phyloP scores from a whole-genome alignment of 306 rosid genomes.

The Lagenaria siceraria region DNA sequence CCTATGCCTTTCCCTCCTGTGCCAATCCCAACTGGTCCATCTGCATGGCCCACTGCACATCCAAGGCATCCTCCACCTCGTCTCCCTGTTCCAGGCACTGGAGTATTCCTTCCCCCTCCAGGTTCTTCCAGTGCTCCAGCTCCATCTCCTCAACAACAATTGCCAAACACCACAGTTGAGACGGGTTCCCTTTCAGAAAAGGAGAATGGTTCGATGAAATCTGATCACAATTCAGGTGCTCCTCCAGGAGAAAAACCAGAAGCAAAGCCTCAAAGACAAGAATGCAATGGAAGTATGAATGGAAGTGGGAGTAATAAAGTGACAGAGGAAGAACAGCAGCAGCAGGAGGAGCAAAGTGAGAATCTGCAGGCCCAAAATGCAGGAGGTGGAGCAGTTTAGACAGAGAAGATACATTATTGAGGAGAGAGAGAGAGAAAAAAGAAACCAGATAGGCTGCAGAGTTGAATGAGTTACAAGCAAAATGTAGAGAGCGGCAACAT shows the following conservation, averaged over 20 bases:
- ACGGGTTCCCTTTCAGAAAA: slow-evolving; percentile 30
- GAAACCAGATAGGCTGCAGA: slow-evolving; percentile 27
- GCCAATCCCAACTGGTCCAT: slow-evolving; percentile 46
- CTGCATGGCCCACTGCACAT: slow-evolving; percentile 67
- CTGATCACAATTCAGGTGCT: slow-evolving; percentile 17
- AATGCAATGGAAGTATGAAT: slow-evolving; percentile 47
- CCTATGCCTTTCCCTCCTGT: slow-evolving; percentile 66
- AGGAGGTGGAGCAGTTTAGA: slow-evolving; percentile 25
- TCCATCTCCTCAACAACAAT: slow-evolving; percentile 27
- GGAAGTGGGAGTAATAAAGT: slow-evolving; percentile 26
- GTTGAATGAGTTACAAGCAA: slow-evolving; percentile 37
- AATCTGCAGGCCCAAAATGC: slow-evolving; percentile 18
- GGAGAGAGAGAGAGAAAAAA: slow-evolving; percentile 7
- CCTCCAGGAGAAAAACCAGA: slow-evolving; percentile 34
- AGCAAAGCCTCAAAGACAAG: slow-evolving; percentile 31
- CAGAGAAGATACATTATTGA: neutral
- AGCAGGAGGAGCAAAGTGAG: slow-evolving; percentile 10
- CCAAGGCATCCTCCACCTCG: slow-evolving; percentile 72
- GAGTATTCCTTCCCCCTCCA: slow-evolving; percentile 94
- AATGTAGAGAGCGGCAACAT: slow-evolving; percentile 77
- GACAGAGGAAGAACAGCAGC: slow-evolving; percentile 25
- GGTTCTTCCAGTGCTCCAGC: slow-evolving; percentile 54
- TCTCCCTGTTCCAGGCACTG: slow-evolving; percentile 67
- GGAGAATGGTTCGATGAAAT: slow-evolving; percentile 39
- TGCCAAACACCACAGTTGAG: slow-evolving; percentile 23